phyloP scores from a whole-genome alignment of 176 grass and related monocot genomes.

The Aegilops bicornis region DNA sequence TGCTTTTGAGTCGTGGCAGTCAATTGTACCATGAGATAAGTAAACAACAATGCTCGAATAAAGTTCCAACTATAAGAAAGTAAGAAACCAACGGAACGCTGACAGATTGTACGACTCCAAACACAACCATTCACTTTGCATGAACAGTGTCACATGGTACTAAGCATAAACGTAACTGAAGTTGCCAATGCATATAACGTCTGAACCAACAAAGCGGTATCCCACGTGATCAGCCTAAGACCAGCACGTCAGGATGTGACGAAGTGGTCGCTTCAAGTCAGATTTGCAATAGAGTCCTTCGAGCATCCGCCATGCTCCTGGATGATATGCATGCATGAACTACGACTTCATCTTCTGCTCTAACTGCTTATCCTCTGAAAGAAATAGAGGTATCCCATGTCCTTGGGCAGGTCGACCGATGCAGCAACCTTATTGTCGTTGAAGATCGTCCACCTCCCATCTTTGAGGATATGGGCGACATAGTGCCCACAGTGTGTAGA shows the following conservation, averaged over 20 bases:
- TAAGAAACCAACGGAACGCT: not conserved
- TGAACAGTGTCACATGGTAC: not conserved
- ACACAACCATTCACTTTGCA: not conserved
- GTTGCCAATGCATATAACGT: not conserved
- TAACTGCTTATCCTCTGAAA: constrained; percentile 66
- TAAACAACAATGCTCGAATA: not conserved
- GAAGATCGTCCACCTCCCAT: constrained; percentile 88
- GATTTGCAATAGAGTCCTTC: not conserved
- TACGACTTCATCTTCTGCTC: constrained; percentile 3
- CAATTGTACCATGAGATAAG: too few species aligned
- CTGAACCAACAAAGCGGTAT: constrained; percentile 2
- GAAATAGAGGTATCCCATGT: constrained; percentile 98
- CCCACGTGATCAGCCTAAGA: not conserved
- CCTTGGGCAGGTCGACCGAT: constrained; percentile 91
- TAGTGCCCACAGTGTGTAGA: constrained; percentile 98
- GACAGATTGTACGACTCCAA: not conserved
- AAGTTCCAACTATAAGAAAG: not conserved
- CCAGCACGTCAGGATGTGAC: not conserved
- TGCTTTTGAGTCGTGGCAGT: too few species aligned
- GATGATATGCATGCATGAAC: constrained; percentile 1
- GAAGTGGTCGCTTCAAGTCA: not conserved
- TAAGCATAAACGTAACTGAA: not conserved
- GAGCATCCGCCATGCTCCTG: not conserved
- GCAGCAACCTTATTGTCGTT: constrained; percentile 88
- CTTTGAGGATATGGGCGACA: constrained; percentile 82